phyloP scores from a whole-genome alignment of 1,284 basidiomycete species.

The Heterobasidion occidentale region DNA sequence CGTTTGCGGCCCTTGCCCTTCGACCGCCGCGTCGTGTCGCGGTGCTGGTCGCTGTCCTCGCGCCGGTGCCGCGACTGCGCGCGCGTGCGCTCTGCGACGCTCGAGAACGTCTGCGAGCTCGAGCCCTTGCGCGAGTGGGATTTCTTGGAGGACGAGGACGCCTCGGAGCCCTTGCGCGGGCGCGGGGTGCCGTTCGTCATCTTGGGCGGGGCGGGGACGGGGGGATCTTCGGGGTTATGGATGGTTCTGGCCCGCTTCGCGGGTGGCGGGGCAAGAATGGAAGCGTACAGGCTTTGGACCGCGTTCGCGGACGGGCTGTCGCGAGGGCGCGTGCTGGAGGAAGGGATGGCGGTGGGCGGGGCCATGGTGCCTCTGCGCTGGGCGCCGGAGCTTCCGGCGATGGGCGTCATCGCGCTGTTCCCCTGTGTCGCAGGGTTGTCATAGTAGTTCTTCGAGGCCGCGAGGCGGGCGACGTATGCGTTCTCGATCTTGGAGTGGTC shows the following conservation, averaged over 20 bases:
- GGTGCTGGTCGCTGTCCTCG: slow-evolving; percentile 23
- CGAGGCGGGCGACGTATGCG: slow-evolving; percentile 44
- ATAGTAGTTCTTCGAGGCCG: slow-evolving; percentile 43
- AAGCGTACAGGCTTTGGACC: slow-evolving; percentile 57
- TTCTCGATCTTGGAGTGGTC: slow-evolving; percentile 40
- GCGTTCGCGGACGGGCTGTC: slow-evolving; percentile 27
- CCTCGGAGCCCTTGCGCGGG: slow-evolving; percentile 17
- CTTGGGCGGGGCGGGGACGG: slow-evolving; percentile 44
- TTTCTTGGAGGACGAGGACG: slow-evolving; percentile 16
- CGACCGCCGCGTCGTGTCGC: slow-evolving; percentile 19
- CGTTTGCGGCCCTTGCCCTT: slow-evolving; percentile 35
- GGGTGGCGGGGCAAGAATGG: slow-evolving; percentile 68
- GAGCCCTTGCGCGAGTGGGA: slow-evolving; percentile 5
- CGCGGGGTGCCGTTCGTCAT: slow-evolving; percentile 16
- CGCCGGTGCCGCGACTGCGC: slow-evolving; percentile 23
- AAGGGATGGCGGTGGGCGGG: slow-evolving; percentile 30
- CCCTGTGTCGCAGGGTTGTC: slow-evolving; percentile 41
- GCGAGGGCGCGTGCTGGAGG: slow-evolving; percentile 20
- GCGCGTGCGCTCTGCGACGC: slow-evolving; percentile 39
- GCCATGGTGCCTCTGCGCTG: slow-evolving; percentile 36
- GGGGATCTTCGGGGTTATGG: slow-evolving; percentile 62
- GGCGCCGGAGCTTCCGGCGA: slow-evolving; percentile 16
- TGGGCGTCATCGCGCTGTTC: slow-evolving; percentile 14
- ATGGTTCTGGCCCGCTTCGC: slow-evolving; percentile 67
- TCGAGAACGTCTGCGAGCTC: slow-evolving; percentile 10